Evolutionary conservation across 768 basidiomycete genomes (phyloP).

Genomic region (Antrodiella citrinella): DNA sequence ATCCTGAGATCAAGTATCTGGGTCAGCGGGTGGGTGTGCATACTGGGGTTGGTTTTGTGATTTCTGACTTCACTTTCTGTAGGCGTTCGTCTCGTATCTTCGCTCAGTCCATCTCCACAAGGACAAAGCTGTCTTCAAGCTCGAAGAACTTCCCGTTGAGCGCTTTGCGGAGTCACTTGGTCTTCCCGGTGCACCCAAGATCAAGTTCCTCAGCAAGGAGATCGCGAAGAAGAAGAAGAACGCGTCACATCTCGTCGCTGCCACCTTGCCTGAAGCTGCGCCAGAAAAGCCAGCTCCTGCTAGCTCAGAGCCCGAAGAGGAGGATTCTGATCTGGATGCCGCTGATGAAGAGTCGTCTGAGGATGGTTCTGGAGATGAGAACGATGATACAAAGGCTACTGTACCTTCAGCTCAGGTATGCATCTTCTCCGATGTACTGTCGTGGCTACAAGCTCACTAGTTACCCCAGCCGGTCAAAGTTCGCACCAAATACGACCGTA

Average conservation of each 20-base stretch:
- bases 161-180: conserved; percentile 86
- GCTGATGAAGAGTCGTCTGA: conserved; percentile 17
- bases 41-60: not conserved
- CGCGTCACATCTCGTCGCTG: conserved; percentile 39
- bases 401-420: not conserved
- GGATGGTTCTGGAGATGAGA: conserved; percentile 21
- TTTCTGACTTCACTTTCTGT: conserved; percentile 1
- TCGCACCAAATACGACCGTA: conserved; percentile 92
- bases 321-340: conserved; percentile 21
- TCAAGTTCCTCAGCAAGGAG: conserved; percentile 74
- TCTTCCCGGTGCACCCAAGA: conserved; percentile 89
- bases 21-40: conserved; percentile 69
- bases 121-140: conserved; percentile 88
- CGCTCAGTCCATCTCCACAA: conserved; percentile 90
- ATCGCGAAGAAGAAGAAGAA: conserved; percentile 75
- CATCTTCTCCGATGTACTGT: no score
- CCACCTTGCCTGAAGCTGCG: conserved; percentile 14
- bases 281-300: conserved; percentile 9
- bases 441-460: no score
- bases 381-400: conserved; percentile 8
- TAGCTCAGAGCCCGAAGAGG: conserved; percentile 14
- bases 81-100: conserved; percentile 96
- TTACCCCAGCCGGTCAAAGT: conserved; percentile 36
- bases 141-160: conserved; percentile 74
- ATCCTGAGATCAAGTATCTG: conserved; percentile 94